These are phyloP conservation scores for Neospora caninum DNA, from an alignment of 169 alveolate species.

Conservation along the genomic window DNA sequence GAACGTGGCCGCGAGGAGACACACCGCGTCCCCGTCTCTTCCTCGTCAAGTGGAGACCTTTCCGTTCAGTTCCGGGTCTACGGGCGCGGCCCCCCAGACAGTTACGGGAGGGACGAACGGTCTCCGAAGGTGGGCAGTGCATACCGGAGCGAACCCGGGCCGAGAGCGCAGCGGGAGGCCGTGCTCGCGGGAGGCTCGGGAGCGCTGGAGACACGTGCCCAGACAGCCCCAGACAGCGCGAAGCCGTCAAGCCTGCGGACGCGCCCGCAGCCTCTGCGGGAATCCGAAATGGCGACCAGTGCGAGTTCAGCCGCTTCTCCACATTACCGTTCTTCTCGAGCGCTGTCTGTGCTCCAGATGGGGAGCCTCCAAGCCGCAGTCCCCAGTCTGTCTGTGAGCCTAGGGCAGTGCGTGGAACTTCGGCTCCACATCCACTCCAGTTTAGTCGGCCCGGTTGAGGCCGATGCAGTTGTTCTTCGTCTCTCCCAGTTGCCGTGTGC, in stretches of 20 bases:
- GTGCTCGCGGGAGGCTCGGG: too few species aligned
- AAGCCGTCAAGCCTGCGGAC: background rate
- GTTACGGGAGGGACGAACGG: background rate
- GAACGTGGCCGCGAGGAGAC: background rate
- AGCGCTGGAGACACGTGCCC: background rate
- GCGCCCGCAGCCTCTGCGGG: background rate
- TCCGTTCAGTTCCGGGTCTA: constrained; percentile 3
- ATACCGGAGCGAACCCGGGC: too few species aligned
- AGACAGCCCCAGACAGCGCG: background rate
- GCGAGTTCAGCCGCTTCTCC: constrained; percentile 38
- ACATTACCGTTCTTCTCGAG: constrained; percentile 21
- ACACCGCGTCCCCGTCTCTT: background rate
- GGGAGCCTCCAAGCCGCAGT: constrained; percentile 44
- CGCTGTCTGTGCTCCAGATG: constrained; percentile 53
- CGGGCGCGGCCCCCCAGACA: background rate
- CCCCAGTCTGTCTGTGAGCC: constrained; percentile 57
- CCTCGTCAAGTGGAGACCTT: background rate
- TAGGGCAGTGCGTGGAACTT: constrained; percentile 52
- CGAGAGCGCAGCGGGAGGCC: too few species aligned
- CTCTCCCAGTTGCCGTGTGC: constrained; percentile 29
- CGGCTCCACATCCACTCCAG: constrained; percentile 52
- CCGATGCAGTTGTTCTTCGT: constrained; percentile 36
- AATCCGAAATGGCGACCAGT: background rate
- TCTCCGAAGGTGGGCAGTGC: background rate
- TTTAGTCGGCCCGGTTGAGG: constrained; percentile 31